phyloP scores from a whole-genome alignment of 1,284 basidiomycete genomes.

The Bjerkandera adusta region DNA sequence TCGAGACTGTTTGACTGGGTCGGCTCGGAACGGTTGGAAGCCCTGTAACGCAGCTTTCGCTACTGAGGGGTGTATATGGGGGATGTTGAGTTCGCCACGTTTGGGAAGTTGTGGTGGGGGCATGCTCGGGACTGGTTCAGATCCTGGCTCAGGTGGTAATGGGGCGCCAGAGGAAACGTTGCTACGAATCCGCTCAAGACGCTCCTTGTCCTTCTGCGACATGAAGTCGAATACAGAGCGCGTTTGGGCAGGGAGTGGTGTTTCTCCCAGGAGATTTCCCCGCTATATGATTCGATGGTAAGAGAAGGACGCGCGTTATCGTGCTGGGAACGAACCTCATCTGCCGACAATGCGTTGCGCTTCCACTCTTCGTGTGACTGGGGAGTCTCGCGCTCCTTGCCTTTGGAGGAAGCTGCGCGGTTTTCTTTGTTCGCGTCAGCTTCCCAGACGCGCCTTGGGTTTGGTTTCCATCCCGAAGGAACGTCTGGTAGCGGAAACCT shows the following conservation, averaged over 20 bases:
- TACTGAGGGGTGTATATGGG: constrained; percentile 69
- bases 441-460: constrained; percentile 81
- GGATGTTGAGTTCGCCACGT: constrained; percentile 38
- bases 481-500: constrained; percentile 84
- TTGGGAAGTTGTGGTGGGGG: constrained; percentile 24
- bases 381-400: constrained; percentile 16
- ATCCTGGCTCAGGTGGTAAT: constrained; percentile 19
- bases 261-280: constrained; percentile 83
- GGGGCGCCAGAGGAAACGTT: constrained; percentile 26
- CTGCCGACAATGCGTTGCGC: constrained; percentile 54
- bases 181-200: constrained; percentile 66
- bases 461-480: constrained; percentile 81
- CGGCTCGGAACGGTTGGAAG: constrained; percentile 82
- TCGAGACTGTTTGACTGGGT: constrained; percentile 80
- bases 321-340: constrained; percentile 47
- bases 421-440: constrained; percentile 50
- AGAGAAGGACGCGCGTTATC: neutral
- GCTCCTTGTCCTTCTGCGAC: constrained; percentile 86
- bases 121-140: constrained; percentile 25
- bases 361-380: constrained; percentile 48
- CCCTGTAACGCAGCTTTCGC: constrained; percentile 85
- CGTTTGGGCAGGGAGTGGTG: constrained; percentile 61
- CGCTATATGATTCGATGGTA: constrained; percentile 45
- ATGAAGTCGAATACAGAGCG: constrained; percentile 92
- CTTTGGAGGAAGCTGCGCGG: constrained; percentile 21